Base-by-base conservation (phyloP, 257 asterid genomes). In the Ligustrum vulgare region DNA sequence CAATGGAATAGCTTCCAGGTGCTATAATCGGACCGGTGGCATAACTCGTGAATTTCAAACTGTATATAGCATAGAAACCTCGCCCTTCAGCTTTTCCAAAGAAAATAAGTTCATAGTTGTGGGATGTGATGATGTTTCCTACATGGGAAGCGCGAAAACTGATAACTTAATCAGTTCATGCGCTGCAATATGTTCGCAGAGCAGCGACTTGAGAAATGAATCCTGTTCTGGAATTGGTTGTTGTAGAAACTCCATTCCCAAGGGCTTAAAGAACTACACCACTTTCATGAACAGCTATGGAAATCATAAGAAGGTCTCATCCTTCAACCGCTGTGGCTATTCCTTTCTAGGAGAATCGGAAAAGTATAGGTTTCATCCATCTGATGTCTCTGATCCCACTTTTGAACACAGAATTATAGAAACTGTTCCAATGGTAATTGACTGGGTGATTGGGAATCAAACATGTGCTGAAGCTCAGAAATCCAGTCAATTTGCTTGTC, bases 171-270 rank as follows among this genome's bases (percentile, higher is more conserved):
- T 74, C 3, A 84, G 84, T 63, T 81, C 82, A 10, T 84, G 88
- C 39, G 75, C 75, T 1, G 82, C 86, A 10, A 31, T 85, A 6
- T 85, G 85, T 80, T 72, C 72, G 5, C 72, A 75, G 36, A 75
- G 78, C 6, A 79, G 77, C 15, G 51, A 84, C 56, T 67, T 82
- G 34, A 51, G 65, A 8, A 31, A 74, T 25, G 86, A 84, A 9
- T 51, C 77, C 3, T 84, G 88, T 25, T 45, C 84, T 16, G 88
- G 88, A n/a, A 82, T 84, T 7, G 88, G 88, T 0, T 84, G 88
- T 69, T 84, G 88, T 75, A 77, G 80, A 72, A 36, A 82, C 60
- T 77, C 85, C 67, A 72, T 85, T 7, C 84, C 83, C 11, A 76
- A 75, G 82, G 85, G 86, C 5, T 60, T 69, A 22, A 75, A 23